Conservation (phyloP, 1,284 basidiomycete species). For the Waitea zeae region DNA sequence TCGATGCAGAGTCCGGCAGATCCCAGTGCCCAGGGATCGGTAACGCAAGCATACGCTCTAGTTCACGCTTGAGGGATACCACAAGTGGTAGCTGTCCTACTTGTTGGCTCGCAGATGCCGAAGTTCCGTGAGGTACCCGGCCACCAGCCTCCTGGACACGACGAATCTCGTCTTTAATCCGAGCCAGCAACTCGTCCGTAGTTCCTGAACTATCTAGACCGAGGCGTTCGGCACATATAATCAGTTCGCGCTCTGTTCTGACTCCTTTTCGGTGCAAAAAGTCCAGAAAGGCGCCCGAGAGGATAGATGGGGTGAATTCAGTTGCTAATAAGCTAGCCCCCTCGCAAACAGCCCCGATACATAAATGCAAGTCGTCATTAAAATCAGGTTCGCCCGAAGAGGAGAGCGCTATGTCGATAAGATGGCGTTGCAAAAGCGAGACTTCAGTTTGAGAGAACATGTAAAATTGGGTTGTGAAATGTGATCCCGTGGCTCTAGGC, state of each 20-base stretch:
- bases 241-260: slow-evolving; percentile 18
- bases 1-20: slow-evolving; percentile 18
- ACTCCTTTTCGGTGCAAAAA: slow-evolving; percentile 19
- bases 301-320: slow-evolving; percentile 25
- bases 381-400: slow-evolving; percentile 6
- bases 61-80: slow-evolving; percentile 22
- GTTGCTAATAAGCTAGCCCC: slow-evolving; percentile 27
- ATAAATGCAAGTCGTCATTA: slow-evolving; percentile 19
- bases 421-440: slow-evolving; percentile 18
- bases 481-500: too few species aligned
- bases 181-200: slow-evolving; percentile 17
- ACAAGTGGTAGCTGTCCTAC: slow-evolving; percentile 24
- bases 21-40: slow-evolving; percentile 30
- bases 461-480: slow-evolving; percentile 22
- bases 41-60: slow-evolving; percentile 26
- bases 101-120: slow-evolving; percentile 10
- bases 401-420: slow-evolving; percentile 22
- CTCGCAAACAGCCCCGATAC: slow-evolving; percentile 27
- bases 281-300: slow-evolving; percentile 22
- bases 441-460: slow-evolving; percentile 24
- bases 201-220: slow-evolving; percentile 14
- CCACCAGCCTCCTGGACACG: slow-evolving; percentile 14
- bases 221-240: slow-evolving; percentile 20
- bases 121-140: neutral
- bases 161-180: slow-evolving; percentile 18